Base-by-base conservation (phyloP, 768 basidiomycete genomes). In the Rhizopogon sp. region DNA sequence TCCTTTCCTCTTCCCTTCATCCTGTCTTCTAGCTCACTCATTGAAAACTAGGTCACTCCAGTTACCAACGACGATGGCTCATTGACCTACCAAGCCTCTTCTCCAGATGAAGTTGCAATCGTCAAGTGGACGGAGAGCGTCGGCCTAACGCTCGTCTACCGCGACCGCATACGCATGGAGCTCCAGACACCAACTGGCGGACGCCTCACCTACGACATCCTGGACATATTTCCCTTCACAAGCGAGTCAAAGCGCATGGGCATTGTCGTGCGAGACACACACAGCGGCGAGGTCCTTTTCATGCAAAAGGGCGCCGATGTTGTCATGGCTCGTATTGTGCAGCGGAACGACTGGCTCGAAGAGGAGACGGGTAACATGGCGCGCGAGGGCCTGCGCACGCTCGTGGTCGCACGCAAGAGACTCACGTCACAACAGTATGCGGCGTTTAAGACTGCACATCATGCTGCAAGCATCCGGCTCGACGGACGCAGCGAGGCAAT, bases 191-290 rank as follows among this genome's bases (percentile, higher is more conserved):
- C 91, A 0, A 67, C 79, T 5, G 89, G 90, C 7, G 64, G 74
- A 1, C 76, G 76, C 7, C 68, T 95, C 47, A 74, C 76, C 10
- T 98, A 85, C 65, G 93, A 93, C 53, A 83, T 99, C 50, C 85
- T 98, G 53, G 88, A 95, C 47, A 82, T 99, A 56, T 99, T 99
- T 73, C 97, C 97, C 0, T 98, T 99, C 74, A 98, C 96, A 0
- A 97, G 93, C 11, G 97, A 98, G 70, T 94, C 94, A 1, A 98
- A 99, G 70, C 90, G 97, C 29, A 99, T 98, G 97, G 95, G 97
- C 33, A 98, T 98, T 65, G 80, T 99, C 63, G 88, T 98, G 35
- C 86, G 89, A 25, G 95, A 98, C 54, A 68, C 74, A 0, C 77
- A 82, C 35, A 79, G 81, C 0, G 84, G 87, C 49, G 92, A 95